Base-by-base conservation (phyloP, 2,329 filamentous ascomycete genomes). In the Colletotrichum lini region DNA sequence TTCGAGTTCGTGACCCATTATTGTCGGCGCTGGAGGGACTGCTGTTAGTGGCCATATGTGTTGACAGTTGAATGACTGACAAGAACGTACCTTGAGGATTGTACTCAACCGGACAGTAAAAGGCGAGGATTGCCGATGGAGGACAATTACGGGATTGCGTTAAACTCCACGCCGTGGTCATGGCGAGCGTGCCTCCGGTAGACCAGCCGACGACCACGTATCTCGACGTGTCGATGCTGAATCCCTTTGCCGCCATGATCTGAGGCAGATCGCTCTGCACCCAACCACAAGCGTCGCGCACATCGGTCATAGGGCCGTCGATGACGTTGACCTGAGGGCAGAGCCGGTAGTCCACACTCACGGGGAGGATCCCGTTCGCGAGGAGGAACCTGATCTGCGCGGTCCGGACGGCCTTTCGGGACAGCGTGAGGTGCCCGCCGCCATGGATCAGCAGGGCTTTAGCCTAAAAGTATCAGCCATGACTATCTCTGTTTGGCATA, bases 291-390 rank as follows among this genome's bases (percentile, higher is more conserved):
- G 85, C 83, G 72, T 86, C 83, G 12, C 79, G 75, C 0, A 81
- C 78, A 72, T 88, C 87, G 3, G 75, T 72, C 75, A 88, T 82
- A 0, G 86, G 80, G 0, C 86, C 87, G 2, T 85, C 81, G 4
- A 79, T 59, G 3, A 88, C 73, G 30, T 77, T 82, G 4, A 82
- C 78, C 53, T 87, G 84, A 0, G 86, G 86, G 67, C 85, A 88
- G 1, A 89, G 80, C 0, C 85, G 78, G 70, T 88, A 86, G 74
- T 88, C 86, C 0, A 87, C 61, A 72, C 83, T 86, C 15, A 89
- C 75, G 0, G 86, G 84, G 2, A 87, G 74, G 53, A 87, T 79
- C 1, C 84, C 82, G 4, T 75, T 56, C 2, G 76, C 67, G 0
- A 87, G 77, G 0, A 88, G 78, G 2, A 77, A 67, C 5, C 74